Conservation (phyloP, 352 stramenopile species). For the Discostella stelligera region DNA sequence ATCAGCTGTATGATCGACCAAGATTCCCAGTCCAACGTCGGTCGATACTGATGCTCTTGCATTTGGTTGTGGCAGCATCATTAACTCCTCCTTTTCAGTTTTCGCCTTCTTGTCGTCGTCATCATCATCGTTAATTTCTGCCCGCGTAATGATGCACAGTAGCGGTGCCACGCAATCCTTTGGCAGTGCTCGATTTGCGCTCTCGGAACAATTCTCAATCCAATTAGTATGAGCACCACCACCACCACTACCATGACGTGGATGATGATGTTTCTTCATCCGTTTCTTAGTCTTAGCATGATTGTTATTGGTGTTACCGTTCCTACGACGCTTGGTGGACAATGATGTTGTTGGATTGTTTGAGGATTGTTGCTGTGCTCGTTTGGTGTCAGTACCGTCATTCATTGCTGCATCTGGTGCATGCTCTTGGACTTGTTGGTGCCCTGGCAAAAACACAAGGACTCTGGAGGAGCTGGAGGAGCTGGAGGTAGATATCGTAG, state of each 20-base stretch:
- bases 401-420: too few relatives aligned
- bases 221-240: constrained; percentile 26
- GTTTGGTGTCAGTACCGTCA: neutral
- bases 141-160: constrained; percentile 39
- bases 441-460: too few relatives aligned
- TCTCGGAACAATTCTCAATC: constrained; percentile 50
- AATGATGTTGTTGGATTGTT: neutral
- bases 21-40: too few relatives aligned
- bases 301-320: neutral
- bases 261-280: constrained; percentile 7
- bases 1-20: too few relatives aligned
- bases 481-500: too few relatives aligned
- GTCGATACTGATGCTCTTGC: too few relatives aligned
- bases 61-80: neutral
- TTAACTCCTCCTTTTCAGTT: neutral
- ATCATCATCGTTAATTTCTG: constrained; percentile 33
- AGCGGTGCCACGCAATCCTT: constrained; percentile 30
- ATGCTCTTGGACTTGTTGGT: too few relatives aligned
- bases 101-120: neutral
- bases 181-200: constrained; percentile 30
- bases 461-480: too few relatives aligned
- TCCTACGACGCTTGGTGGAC: neutral
- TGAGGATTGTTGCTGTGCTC: neutral
- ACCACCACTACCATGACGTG: too few relatives aligned
- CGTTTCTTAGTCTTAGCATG: neutral